A percentile compares a stretch with the other conserved stretches of the same genome.
These are phyloP conservation scores for Truncatella angustata DNA, from an alignment of 2,329 filamentous ascomycete species.

Conservation along the genomic window DNA sequence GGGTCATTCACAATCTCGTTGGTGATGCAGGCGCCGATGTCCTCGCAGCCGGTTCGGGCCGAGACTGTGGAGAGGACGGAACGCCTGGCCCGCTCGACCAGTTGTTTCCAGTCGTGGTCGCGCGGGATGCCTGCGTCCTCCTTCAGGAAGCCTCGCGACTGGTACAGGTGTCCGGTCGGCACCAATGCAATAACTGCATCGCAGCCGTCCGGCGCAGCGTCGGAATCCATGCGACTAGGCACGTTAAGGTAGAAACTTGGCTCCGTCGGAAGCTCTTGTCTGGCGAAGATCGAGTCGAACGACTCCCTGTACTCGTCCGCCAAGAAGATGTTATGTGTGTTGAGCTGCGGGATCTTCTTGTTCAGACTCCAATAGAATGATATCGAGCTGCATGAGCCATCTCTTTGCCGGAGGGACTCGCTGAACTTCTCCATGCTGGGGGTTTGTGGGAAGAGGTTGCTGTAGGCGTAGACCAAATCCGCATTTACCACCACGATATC, in stretches of 20 bases:
- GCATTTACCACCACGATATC: slow-evolving; percentile 71
- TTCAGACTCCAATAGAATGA: slow-evolving; percentile 75
- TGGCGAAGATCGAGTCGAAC: slow-evolving; percentile 75
- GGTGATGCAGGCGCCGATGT: slow-evolving; percentile 46
- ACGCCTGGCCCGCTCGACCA: slow-evolving; percentile 57
- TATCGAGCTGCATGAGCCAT: slow-evolving; percentile 69
- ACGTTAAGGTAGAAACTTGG: slow-evolving; percentile 79
- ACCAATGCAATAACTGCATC: slow-evolving; percentile 70
- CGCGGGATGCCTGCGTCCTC: slow-evolving; percentile 21
- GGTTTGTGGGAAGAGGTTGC: slow-evolving; percentile 60
- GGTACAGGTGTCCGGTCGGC: slow-evolving; percentile 66
- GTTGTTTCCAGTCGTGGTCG: slow-evolving; percentile 58
- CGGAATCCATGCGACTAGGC: slow-evolving; percentile 65
- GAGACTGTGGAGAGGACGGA: slow-evolving; percentile 62
- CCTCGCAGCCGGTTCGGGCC: slow-evolving; percentile 55
- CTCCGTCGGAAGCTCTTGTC: slow-evolving; percentile 63
- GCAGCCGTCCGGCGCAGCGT: slow-evolving; percentile 62
- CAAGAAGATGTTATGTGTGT: slow-evolving; percentile 75
- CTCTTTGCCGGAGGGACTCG: slow-evolving; percentile 41
- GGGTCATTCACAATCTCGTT: slow-evolving; percentile 68
- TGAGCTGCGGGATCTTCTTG: slow-evolving; percentile 58
- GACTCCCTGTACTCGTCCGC: slow-evolving; percentile 69
- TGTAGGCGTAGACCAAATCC: slow-evolving; percentile 73
- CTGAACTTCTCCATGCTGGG: slow-evolving; percentile 28
- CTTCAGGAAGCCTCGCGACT: slow-evolving; percentile 34